Evolutionary conservation across 805 yeast species (phyloP).

Genomic region (Phaffomyces opuntiae): DNA sequence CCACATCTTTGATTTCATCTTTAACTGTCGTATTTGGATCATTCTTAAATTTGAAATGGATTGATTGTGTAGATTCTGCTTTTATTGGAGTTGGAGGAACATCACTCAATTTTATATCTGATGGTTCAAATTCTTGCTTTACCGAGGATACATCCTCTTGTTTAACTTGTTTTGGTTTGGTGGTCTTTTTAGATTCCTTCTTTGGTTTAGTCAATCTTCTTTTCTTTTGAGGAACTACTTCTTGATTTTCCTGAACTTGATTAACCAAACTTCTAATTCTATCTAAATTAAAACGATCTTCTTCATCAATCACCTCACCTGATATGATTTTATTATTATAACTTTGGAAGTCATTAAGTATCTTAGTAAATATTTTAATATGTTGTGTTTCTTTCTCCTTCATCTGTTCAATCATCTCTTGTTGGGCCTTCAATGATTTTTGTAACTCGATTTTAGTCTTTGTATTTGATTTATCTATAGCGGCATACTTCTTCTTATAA

Average conservation of each 20-base stretch:
- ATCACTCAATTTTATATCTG: background rate
- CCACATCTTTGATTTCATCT: background rate
- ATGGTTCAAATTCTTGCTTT: background rate
- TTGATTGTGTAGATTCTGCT: conserved; percentile 3
- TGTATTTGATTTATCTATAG: background rate
- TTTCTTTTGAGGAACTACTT: background rate
- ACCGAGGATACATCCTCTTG: background rate
- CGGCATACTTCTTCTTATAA: background rate
- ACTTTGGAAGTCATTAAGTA: conserved; percentile 18
- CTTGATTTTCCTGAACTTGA: conserved; percentile 1
- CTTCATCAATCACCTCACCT: conserved; percentile 15
- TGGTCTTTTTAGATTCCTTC: no score
- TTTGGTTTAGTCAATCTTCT: background rate
- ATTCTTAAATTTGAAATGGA: conserved; percentile 6
- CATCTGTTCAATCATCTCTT: conserved; percentile 6
- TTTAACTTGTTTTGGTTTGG: background rate
- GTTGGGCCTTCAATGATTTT: conserved; percentile 5
- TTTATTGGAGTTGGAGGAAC: background rate
- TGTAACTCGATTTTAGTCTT: background rate
- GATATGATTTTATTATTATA: conserved; percentile 9
- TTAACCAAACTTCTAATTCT: conserved; percentile 5
- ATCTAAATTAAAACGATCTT: conserved; percentile 16
- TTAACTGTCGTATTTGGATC: background rate
- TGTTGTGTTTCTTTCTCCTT: conserved; percentile 8
- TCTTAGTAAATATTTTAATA: conserved; percentile 14